Evolutionary conservation across 2,329 filamentous ascomycete species (phyloP).

Genomic region (Torrubiella hemipterigena): DNA sequence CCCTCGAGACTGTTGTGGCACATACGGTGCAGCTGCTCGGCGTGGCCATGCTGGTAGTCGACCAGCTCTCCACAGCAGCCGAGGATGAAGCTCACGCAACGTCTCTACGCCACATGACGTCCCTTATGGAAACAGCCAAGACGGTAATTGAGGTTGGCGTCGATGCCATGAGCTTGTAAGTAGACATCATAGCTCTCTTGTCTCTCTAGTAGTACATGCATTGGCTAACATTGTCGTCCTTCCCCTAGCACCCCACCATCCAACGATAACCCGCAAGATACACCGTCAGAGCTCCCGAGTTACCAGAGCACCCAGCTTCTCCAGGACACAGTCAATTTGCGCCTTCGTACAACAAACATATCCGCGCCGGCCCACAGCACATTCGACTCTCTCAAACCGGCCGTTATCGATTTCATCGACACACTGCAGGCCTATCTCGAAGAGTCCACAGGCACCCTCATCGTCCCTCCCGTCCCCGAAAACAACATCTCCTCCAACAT

Average conservation of each 20-base stretch:
- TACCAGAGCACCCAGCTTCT: conserved; percentile 16
- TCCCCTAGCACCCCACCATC: no score
- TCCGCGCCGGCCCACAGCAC: conserved; percentile 11
- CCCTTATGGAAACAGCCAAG: background rate
- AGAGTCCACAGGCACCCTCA: conserved; percentile 5
- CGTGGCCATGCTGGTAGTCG: background rate
- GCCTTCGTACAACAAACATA: conserved; percentile 7
- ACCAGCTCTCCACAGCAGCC: background rate
- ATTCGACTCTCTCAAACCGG: conserved; percentile 9
- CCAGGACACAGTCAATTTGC: conserved; percentile 11
- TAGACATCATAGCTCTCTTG: background rate
- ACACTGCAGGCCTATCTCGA: conserved; percentile 14
- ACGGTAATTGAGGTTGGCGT: conserved; percentile 1
- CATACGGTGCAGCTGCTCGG: background rate
- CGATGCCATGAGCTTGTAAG: conserved; percentile 3
- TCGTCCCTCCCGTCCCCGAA: background rate
- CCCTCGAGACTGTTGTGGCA: background rate
- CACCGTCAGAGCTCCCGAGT: conserved; percentile 11
- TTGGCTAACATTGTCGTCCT: background rate
- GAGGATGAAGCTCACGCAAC: no score
- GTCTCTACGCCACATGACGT: no score
- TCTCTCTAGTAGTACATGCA: conserved; percentile 13
- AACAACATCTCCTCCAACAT: background rate
- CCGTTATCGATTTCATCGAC: conserved; percentile 11
- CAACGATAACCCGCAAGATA: conserved; percentile 10